These are phyloP conservation scores for Botrytis aclada DNA, from an alignment of 2,329 filamentous ascomycete species.

Conservation along the genomic window DNA sequence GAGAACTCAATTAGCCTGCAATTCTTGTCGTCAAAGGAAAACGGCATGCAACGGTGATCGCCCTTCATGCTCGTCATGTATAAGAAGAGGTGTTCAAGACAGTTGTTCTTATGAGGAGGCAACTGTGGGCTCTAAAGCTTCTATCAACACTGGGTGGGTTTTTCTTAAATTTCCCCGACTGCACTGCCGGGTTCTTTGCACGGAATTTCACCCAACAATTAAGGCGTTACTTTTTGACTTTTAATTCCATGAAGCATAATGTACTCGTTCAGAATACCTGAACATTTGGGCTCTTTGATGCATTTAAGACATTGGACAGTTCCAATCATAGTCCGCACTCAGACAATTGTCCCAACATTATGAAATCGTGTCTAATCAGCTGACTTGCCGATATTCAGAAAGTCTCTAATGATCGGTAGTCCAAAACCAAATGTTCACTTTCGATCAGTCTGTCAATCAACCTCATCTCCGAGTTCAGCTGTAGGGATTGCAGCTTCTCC, in stretches of 20 bases:
- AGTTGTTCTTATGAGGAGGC: constrained; percentile 22
- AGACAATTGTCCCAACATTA: background rate
- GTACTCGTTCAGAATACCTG: background rate
- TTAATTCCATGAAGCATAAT: background rate
- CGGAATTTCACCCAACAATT: too few species aligned
- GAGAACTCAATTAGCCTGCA: constrained; percentile 24
- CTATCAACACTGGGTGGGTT: constrained; percentile 3
- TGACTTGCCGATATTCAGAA: background rate
- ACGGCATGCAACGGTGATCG: constrained; percentile 23
- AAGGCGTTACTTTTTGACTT: background rate
- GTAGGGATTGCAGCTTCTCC: background rate
- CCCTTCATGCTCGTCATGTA: constrained; percentile 21
- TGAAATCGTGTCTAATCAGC: background rate
- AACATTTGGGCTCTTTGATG: background rate
- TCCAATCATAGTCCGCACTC: background rate
- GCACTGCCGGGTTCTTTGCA: background rate
- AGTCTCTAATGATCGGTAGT: background rate
- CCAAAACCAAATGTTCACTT: background rate
- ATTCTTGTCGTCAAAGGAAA: constrained; percentile 23
- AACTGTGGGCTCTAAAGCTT: constrained; percentile 10
- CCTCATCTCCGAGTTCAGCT: background rate
- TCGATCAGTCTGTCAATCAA: background rate
- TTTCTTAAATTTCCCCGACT: background rate
- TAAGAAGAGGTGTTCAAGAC: constrained; percentile 15
- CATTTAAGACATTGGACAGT: background rate